Evolutionary conservation across 2,329 filamentous ascomycete species (phyloP), one percentile per base, ranked within the genome.

Genomic region (Cercospora zeina): DNA sequence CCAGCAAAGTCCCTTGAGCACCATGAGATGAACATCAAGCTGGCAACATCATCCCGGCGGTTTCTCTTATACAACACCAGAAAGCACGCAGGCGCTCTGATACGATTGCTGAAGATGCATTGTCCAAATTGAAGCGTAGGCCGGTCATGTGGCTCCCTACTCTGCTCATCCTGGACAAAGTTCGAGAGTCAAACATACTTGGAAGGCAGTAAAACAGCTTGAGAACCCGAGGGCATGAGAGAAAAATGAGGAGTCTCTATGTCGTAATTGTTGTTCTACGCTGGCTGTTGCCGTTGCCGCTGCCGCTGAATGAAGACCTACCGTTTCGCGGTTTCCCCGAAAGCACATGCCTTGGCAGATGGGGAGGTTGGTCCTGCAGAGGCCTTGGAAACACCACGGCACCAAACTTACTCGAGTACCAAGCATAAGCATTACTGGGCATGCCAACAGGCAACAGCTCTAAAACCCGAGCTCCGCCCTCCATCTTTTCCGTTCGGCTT

Each of bases 361-460:
- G 21, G 30, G 19, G n/a, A 58, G 42, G 27, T n/a, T 45, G 55
- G 55, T 49, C 36, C 54, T 56, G 54, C 55, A 24, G 39, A 50
- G 19, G 51, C 36, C 51, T 54, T 54, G 51, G 42, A 50, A 58
- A 50, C 55, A 58, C 50, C 55, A 58, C 50, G 47, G 55, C 39
- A 49, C 42, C 39, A 49, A 58, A 58, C 39, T 58, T 47, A 33
- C 21, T 36, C 33, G 13, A 30, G 30, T 58, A 50, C 55, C 55
- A 58, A 58, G 55, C 39, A 58, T 47, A 49, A 58, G 33, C 39
- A 58, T 58, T 58, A 50, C 55, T 58, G 37, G 55, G 55, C 55
- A 36, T 16, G 34, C 19, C n/a, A 50, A 47, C 27, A 49, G 34
- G 13, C n/a, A 50, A 47, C 27, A 49, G 11, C 21, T 58, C 55